Conservation (phyloP, 2,329 filamentous ascomycete genomes). For the Hypoxylon sp. region DNA sequence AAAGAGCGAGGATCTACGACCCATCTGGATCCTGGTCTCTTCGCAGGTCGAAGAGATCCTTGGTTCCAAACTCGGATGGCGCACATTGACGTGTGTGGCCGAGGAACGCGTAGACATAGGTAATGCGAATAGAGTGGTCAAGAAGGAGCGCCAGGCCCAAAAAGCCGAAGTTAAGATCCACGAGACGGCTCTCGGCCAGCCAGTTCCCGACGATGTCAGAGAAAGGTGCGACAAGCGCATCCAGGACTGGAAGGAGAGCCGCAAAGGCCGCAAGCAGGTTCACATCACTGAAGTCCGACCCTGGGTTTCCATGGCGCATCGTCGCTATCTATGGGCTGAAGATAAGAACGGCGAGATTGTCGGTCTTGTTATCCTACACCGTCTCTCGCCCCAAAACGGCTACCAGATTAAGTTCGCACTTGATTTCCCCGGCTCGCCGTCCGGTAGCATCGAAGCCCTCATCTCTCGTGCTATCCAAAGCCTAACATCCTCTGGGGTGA, state of each 20-base stretch:
- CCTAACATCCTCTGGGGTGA: constrained; percentile 69
- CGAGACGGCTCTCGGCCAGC: constrained; percentile 75
- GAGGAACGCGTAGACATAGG: constrained; percentile 89
- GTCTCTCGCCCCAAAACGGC: constrained; percentile 83
- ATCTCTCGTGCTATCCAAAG: constrained; percentile 69
- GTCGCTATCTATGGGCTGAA: constrained; percentile 86
- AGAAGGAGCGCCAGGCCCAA: constrained; percentile 84
- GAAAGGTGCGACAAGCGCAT: constrained; percentile 79
- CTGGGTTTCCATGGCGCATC: constrained; percentile 86
- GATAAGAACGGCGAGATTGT: constrained; percentile 79
- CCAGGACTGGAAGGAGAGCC: constrained; percentile 81
- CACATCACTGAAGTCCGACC: constrained; percentile 91
- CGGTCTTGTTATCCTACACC: constrained; percentile 85
- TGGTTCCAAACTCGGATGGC: constrained; percentile 85
- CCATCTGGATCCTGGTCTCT: constrained; percentile 91
- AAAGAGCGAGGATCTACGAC: constrained; percentile 77
- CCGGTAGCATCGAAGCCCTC: constrained; percentile 86
- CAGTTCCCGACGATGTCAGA: constrained; percentile 75
- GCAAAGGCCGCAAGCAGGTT: constrained; percentile 85
- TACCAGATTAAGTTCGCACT: constrained; percentile 98
- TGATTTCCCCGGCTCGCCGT: constrained; percentile 89
- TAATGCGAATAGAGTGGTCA: constrained; percentile 70
- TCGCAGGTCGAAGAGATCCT: constrained; percentile 83
- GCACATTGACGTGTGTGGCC: constrained; percentile 87
- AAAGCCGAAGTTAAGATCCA: constrained; percentile 74